A percentile compares a stretch with the other conserved stretches of the same genome.
These are phyloP conservation scores for Phanerochaete carnosa DNA, from an alignment of 768 basidiomycete species.

Conservation along the genomic window DNA sequence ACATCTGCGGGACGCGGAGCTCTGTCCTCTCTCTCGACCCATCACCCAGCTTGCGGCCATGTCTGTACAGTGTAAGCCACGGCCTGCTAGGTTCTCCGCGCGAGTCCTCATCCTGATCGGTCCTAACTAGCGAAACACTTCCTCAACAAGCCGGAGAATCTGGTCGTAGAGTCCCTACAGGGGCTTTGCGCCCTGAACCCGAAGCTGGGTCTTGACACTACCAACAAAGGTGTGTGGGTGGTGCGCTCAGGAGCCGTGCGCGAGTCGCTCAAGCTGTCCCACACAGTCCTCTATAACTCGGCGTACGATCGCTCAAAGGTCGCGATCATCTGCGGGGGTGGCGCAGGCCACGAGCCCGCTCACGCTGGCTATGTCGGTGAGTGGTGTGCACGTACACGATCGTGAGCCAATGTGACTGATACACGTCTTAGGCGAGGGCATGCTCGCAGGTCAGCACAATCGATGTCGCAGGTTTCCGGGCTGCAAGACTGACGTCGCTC, in stretches of 20 bases:
- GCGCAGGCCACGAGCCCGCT: constrained; percentile 88
- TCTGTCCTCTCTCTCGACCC: neutral
- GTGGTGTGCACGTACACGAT: constrained; percentile 16
- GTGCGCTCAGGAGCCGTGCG: neutral
- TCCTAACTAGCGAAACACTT: constrained; percentile 62
- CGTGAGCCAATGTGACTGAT: neutral
- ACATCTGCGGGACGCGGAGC: neutral
- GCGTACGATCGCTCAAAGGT: constrained; percentile 62
- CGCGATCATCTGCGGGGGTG: constrained; percentile 78
- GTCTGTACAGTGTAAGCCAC: constrained; percentile 18
- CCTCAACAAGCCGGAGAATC: constrained; percentile 61
- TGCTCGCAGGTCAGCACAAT: constrained; percentile 57
- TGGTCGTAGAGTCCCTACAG: constrained; percentile 76
- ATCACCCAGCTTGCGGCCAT: constrained; percentile 2
- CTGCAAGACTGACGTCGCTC: neutral
- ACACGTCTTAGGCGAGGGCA: constrained; percentile 56
- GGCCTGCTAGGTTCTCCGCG: neutral
- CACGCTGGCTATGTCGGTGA: constrained; percentile 88
- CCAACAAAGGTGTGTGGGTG: constrained; percentile 62
- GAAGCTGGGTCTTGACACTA: constrained; percentile 61
- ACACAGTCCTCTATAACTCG: constrained; percentile 59
- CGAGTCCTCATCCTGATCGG: neutral
- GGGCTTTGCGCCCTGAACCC: constrained; percentile 75
- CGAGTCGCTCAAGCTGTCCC: neutral
- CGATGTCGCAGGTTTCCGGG: neutral